Base-by-base conservation (phyloP, 495 filamentous ascomycete genomes). In the Xylaria grammica region DNA sequence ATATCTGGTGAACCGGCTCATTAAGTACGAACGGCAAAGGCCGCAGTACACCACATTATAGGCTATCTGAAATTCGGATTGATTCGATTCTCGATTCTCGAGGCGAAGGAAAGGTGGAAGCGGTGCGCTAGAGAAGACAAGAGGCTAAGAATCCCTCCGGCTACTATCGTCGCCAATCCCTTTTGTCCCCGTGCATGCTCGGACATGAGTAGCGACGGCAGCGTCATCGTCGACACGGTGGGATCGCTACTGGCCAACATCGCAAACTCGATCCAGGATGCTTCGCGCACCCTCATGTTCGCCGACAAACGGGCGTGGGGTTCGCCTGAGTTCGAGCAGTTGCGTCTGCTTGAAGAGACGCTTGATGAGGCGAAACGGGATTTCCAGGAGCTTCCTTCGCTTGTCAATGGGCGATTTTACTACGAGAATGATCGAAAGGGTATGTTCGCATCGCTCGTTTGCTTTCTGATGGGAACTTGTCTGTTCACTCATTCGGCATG, bases 341-440 rank as follows among this genome's bases (percentile, higher is more conserved):
- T 75, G 19, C 79, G 79, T 27, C 72, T 74, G 45, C 70, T 83
- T 0, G 80, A 83, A 60, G 75, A 77, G 34, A 74, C 76, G 8
- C 77, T 83, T 53, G 81, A 82, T 65, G 81, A 83, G 45, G 81
- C 81, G 44, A 80, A 79, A 67, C 78, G 78, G 71, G 81, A 83
- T 70, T 83, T 81, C 55, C 81, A 83, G 67, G 80, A 82, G 67
- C 73, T 83, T 61, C 74, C 74, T 2, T 69, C 68, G 29, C 68
- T 83, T 22, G 78, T 82, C 20, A 78, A 81, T 49, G 81, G 81
- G 15, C 72, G 77, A 59, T 72, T 75, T 30, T 82, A 82, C 67
- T 83, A 83, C 60, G 75, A 82, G 67, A 76, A 79, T 27, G 81
- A 83, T 67, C 72, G 80, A 49, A 80, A 73, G 42, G 51, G 81